These are phyloP conservation scores for Speleostelium caveatum DNA, from an alignment of 78 protist species.

Conservation along the genomic window DNA sequence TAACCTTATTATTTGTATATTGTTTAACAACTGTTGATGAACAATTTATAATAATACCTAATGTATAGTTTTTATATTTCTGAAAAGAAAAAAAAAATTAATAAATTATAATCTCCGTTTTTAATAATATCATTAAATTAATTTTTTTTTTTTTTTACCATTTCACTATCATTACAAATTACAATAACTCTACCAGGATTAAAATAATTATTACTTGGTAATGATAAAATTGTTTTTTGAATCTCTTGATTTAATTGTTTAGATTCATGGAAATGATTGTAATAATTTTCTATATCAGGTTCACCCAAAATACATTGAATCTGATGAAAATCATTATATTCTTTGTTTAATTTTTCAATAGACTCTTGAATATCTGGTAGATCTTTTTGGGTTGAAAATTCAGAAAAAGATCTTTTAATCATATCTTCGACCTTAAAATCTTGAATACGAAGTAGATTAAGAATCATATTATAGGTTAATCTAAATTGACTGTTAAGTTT, in stretches of 20 bases:
- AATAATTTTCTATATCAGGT: constrained; percentile 83
- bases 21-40: background rate
- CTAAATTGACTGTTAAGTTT: constrained; percentile 88
- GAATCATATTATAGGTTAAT: constrained; percentile 95
- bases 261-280: constrained; percentile 13
- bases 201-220: constrained; percentile 17
- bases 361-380: constrained; percentile 40
- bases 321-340: background rate
- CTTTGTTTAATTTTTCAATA: background rate
- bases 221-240: constrained; percentile 47
- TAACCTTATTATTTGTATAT: constrained; percentile 9
- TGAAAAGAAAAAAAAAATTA: too few species aligned
- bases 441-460: constrained; percentile 91
- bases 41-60: constrained; percentile 33
- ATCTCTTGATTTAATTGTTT: background rate
- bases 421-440: constrained; percentile 92
- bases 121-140: background rate
- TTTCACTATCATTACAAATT: background rate
- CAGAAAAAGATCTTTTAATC: constrained; percentile 92
- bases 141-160: too few species aligned
- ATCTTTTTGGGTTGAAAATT: constrained; percentile 72
- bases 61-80: constrained; percentile 6
- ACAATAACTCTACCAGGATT: constrained; percentile 27
- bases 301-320: constrained; percentile 81
- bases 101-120: too few species aligned